Percentiles rank a stretch among this genome's conserved stretches.
Conservation (phyloP, 345 rosid species). For the Noccaea bulbosa region DNA sequence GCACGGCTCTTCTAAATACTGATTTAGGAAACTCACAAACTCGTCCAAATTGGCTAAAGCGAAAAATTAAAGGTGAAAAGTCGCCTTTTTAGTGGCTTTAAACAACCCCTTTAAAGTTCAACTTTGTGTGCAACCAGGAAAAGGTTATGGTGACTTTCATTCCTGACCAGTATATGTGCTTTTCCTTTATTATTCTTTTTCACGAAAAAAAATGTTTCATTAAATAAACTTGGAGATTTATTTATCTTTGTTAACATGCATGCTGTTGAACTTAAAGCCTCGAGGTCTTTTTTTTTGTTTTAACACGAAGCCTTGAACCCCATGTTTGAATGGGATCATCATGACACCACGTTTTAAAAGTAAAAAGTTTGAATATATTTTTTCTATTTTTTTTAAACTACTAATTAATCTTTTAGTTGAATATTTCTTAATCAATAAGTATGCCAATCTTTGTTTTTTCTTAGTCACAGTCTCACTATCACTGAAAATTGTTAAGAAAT, state of each 20-base stretch:
- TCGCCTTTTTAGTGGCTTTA: slow-evolving; percentile 24
- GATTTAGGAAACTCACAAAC: slow-evolving; percentile 26
- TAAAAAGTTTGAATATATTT: neutral
- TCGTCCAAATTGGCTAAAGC: slow-evolving; percentile 36
- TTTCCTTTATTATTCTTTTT: slow-evolving; percentile 17
- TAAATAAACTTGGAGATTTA: neutral
- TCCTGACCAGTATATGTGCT: slow-evolving; percentile 41
- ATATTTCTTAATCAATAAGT: neutral
- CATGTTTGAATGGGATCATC: slow-evolving; percentile 26
- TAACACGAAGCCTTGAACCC: too few species aligned
- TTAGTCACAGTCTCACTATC: neutral
- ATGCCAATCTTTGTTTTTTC: neutral
- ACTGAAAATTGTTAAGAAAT: neutral
- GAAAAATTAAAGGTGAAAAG: neutral
- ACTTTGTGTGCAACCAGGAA: slow-evolving; percentile 32
- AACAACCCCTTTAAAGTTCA: slow-evolving; percentile 16
- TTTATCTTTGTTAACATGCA: slow-evolving; percentile 19
- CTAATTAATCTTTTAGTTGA: neutral
- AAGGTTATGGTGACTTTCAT: slow-evolving; percentile 37
- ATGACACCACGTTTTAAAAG: slow-evolving; percentile 20
- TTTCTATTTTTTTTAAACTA: neutral
- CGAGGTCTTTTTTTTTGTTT: too few species aligned
- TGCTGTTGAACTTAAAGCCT: neutral
- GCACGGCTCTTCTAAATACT: slow-evolving; percentile 7
- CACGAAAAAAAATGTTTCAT: neutral